A percentile compares a stretch with the other conserved stretches of the same genome.
Evolutionary conservation across 2,329 filamentous ascomycete genomes (phyloP).

Genomic region (Neofusicoccum parvum): DNA sequence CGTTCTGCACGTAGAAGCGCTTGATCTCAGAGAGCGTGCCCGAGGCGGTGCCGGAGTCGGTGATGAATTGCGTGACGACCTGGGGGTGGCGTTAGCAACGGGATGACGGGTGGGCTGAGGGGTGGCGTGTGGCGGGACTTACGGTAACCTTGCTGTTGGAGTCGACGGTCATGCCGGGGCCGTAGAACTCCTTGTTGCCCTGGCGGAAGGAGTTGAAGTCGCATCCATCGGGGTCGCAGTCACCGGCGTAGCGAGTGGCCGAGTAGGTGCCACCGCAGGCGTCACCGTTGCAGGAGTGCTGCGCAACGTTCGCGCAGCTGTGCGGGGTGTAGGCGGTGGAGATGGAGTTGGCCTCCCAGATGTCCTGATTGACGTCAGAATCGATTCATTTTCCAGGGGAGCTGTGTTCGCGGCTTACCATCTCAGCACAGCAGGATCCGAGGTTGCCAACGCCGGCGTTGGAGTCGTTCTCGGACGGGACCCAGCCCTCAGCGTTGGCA

Average conservation of each 20-base stretch:
- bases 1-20: constrained; percentile 49
- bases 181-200: constrained; percentile 63
- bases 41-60: constrained; percentile 35
- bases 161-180: constrained; percentile 49
- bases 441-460: constrained; percentile 56
- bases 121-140: background rate
- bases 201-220: constrained; percentile 69
- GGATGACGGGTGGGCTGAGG: background rate
- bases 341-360: constrained; percentile 61
- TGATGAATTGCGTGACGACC: constrained; percentile 52
- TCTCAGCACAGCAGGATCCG: constrained; percentile 67
- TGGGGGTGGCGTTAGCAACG: background rate
- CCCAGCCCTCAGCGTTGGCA: constrained; percentile 60
- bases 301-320: constrained; percentile 54
- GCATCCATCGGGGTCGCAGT: constrained; percentile 67
- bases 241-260: constrained; percentile 56
- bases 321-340: constrained; percentile 65
- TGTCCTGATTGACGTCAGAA: background rate
- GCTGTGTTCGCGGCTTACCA: constrained; percentile 42
- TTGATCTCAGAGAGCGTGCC: constrained; percentile 44
- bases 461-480: constrained; percentile 53
- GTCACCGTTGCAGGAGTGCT: constrained; percentile 54
- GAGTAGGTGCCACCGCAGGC: constrained; percentile 44
- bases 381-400: too few species aligned
- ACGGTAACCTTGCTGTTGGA: constrained; percentile 37